These are phyloP conservation scores for Platanthera guangdongensis DNA, from an alignment of 106 monocot species.

Conservation along the genomic window DNA sequence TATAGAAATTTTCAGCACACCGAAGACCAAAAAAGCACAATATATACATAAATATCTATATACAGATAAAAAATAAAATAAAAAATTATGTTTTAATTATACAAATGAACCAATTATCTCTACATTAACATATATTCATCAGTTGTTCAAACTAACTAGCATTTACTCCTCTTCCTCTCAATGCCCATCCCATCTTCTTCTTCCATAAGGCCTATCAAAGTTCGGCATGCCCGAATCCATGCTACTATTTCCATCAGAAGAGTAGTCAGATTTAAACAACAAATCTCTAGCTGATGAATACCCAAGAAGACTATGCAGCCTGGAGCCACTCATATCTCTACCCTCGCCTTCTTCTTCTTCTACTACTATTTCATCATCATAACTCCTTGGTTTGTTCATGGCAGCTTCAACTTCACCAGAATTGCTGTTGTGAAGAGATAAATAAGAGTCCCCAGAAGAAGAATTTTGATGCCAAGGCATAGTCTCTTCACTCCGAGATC, in stretches of 20 bases:
- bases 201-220: background rate
- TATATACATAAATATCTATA: constrained; percentile 1
- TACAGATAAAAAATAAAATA: background rate
- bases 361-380: background rate
- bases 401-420: background rate
- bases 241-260: constrained; percentile 5
- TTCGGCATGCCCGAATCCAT: background rate
- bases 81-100: background rate
- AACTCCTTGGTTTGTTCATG: background rate
- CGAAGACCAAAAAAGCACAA: background rate
- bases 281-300: constrained; percentile 66
- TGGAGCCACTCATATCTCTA: constrained; percentile 1
- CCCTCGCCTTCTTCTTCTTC: constrained; percentile 5
- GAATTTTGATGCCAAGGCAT: constrained; percentile 12
- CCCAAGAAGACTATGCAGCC: constrained; percentile 60
- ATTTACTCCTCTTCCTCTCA: background rate
- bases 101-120: background rate
- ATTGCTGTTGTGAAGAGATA: background rate
- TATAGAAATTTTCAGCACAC: background rate
- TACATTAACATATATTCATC: background rate
- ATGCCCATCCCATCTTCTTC: background rate
- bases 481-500: background rate
- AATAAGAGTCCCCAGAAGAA: constrained; percentile 17
- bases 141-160: background rate
- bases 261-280: constrained; percentile 8